Base-by-base conservation (phyloP, 805 yeast genomes). In the Candida gorgasii region DNA sequence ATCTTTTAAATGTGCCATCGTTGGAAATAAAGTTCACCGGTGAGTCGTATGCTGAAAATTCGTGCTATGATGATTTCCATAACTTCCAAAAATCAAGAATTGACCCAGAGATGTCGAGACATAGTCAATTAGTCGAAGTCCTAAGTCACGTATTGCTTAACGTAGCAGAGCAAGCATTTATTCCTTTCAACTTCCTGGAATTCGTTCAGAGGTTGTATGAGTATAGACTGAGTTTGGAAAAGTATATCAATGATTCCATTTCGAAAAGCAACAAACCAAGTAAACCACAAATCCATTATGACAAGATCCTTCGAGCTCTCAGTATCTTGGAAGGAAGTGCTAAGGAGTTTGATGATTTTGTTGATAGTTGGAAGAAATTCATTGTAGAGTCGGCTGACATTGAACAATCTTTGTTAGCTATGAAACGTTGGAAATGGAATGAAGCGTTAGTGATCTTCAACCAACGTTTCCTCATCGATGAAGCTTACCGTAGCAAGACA, bases 391-490 rank as follows among this genome's bases (percentile, higher is more conserved):
- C 65, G 1, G 57, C 75, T 4, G 90, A 85, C 2, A 54, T 80
- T 3, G 95, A 90, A 57, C 89, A 95, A 1, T 78, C 89, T 1
- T 58, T 84, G 43, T 65, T 87, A 29, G 75, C 90, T 0, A 80
- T 82, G 35, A 81, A 78, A 48, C 72, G 98, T 53, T 79, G 87
- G 84, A 79, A 79, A 43, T 86, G 93, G 87, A 90, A 90, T 61
- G 73, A 79, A n/a, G 79, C 79, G 46, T 62, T 88, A 53, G 61
- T 78, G 3, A 59, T 64, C 12, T 69, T 86, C 44, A 84, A 82
- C 48, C 76, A 75, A 48, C 59, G 69, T 14, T 75, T 86, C 48
- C 55, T 83, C 8, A 27, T 30, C 15, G 57, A 67, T 5, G 57
- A 67, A 1, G 65, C 63, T 6, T 20, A 3, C n/a, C 78, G 78